Conservation (phyloP, 140 eudicot species). For the Oenanthe javanica region DNA sequence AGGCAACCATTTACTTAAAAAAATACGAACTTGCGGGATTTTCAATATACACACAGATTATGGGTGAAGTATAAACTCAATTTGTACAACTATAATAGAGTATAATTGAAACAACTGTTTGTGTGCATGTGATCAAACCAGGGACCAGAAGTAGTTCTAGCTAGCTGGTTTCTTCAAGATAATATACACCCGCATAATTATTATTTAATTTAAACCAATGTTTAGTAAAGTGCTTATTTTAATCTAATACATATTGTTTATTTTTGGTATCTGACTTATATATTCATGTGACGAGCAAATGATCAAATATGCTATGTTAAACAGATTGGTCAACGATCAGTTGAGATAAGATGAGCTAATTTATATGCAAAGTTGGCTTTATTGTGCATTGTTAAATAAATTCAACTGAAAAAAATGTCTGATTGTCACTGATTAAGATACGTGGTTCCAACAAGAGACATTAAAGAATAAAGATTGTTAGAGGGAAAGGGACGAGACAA, state of each 20-base stretch:
- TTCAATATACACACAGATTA: not conserved
- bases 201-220: not conserved
- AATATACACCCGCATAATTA: not conserved
- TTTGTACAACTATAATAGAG: not conserved
- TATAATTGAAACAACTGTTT: not conserved
- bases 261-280: not conserved
- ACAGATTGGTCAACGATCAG: constrained; percentile 2
- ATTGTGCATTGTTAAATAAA: constrained; percentile 1
- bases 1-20: not conserved
- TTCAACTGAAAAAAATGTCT: not conserved
- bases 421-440: not conserved
- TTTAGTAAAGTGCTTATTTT: not conserved
- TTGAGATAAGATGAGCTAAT: constrained; percentile 13
- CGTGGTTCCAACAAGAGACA: not conserved
- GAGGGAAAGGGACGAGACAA: constrained; percentile 7
- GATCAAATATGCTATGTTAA: not conserved
- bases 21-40: not conserved
- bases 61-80: not conserved
- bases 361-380: not conserved
- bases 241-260: not conserved
- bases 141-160: not conserved
- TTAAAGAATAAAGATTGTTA: not conserved
- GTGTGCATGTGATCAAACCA: not conserved
- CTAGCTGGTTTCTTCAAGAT: not conserved
- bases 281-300: not conserved